These are phyloP conservation scores for Dactylellina parvicollis DNA, from an alignment of 2,329 filamentous ascomycete genomes.

Conservation along the genomic window DNA sequence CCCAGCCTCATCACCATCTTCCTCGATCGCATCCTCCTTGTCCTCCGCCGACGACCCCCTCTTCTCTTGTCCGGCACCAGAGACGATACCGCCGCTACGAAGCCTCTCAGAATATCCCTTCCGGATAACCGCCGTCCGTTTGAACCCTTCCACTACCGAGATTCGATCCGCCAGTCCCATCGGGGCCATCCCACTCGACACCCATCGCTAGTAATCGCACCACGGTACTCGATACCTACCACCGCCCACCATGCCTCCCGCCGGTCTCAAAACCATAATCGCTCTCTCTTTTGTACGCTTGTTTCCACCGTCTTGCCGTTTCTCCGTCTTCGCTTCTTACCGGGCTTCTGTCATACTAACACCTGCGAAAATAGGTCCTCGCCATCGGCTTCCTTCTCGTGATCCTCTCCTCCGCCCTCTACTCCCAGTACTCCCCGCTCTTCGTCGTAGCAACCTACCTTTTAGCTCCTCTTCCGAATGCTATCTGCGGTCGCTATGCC, in stretches of 20 bases:
- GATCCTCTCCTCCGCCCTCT: slow-evolving; percentile 95
- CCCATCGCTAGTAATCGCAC: neutral
- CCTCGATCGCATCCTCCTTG: slow-evolving; percentile 31
- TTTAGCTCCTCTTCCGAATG: slow-evolving; percentile 92
- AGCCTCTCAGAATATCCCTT: neutral
- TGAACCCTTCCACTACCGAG: neutral
- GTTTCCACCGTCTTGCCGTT: slow-evolving; percentile 4
- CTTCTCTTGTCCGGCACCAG: slow-evolving; percentile 15
- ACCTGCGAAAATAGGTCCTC: slow-evolving; percentile 72
- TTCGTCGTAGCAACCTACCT: slow-evolving; percentile 96
- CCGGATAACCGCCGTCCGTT: neutral
- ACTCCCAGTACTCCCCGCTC: slow-evolving; percentile 91
- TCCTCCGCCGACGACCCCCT: slow-evolving; percentile 21
- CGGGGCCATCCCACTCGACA: slow-evolving; percentile 20
- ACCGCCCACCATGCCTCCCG: slow-evolving; percentile 34
- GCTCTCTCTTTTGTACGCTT: slow-evolving; percentile 87
- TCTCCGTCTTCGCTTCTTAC: neutral
- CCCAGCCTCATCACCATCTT: slow-evolving; percentile 43
- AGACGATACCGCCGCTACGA: slow-evolving; percentile 11
- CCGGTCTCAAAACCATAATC: slow-evolving; percentile 98
- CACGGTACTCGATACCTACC: neutral
- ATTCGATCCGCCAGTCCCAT: neutral
- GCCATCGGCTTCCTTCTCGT: slow-evolving; percentile 98
- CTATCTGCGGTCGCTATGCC: slow-evolving; percentile 87
- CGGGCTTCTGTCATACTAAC: neutral